Percentiles rank a stretch among this genome's conserved stretches.
Evolutionary conservation across 192 early-diverging fungal species (phyloP).

Genomic region (Coemansia umbellata): DNA sequence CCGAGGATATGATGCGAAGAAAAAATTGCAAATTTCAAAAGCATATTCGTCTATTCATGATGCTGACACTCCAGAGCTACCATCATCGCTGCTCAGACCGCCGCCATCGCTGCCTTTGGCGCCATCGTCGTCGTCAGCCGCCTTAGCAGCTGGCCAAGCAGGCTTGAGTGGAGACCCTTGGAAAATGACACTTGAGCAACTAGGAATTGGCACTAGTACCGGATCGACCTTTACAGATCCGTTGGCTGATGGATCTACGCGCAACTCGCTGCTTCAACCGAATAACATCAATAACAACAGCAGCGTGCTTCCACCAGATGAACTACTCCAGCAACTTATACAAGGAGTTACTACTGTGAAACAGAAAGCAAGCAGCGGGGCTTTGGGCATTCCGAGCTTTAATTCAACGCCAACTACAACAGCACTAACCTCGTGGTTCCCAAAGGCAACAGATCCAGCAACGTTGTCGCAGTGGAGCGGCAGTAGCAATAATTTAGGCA

Average conservation of each 20-base stretch:
- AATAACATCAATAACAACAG: neutral
- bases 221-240: neutral
- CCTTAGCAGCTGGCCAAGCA: conserved; percentile 1
- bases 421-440: conserved; percentile 9
- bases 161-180: conserved; percentile 2
- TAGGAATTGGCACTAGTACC: conserved; percentile 15
- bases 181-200: conserved; percentile 30
- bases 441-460: conserved; percentile 9
- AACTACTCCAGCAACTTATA: conserved; percentile 34
- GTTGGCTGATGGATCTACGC: neutral
- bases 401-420: neutral
- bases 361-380: neutral
- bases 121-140: neutral
- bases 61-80: neutral
- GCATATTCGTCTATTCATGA: no score
- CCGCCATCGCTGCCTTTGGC: neutral
- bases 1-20: neutral
- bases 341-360: conserved; percentile 13
- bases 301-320: conserved; percentile 22
- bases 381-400: neutral
- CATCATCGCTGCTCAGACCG: neutral
- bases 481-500: neutral
- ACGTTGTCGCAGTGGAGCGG: conserved; percentile 15
- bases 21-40: neutral
- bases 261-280: neutral